A percentile compares a stretch with the other conserved stretches of the same genome.
These are phyloP conservation scores for Lactuca sativa DNA, from an alignment of 129 eudicot species.

Conservation along the genomic window DNA sequence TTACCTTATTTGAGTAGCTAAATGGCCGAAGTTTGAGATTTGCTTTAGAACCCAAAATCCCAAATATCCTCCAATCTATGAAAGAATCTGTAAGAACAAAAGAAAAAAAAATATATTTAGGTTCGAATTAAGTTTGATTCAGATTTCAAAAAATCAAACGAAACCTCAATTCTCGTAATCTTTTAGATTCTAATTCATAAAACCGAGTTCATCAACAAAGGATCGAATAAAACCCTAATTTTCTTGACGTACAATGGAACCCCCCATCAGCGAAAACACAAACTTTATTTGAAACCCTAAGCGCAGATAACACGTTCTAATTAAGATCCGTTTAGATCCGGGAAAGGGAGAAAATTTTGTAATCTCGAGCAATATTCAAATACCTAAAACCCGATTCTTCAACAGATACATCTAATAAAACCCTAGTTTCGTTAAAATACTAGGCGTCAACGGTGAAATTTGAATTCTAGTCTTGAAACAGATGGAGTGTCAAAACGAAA, in stretches of 20 bases:
- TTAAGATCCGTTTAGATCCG: not conserved
- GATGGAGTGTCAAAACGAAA: not conserved
- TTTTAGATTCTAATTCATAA: not conserved
- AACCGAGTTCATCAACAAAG: not conserved
- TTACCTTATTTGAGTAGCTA: conserved; percentile 45
- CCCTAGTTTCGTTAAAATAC: not conserved
- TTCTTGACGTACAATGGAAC: not conserved
- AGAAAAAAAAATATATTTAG: not conserved
- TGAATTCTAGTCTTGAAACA: not conserved
- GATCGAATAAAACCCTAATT: not conserved
- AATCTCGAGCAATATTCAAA: not conserved
- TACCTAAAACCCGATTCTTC: conserved; percentile 7
- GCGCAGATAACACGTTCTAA: not conserved
- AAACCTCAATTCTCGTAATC: not conserved
- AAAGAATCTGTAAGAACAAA: conserved; percentile 30
- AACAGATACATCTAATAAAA: conserved; percentile 9
- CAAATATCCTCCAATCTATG: conserved; percentile 1
- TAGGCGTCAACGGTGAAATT: not conserved
- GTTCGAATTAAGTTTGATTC: not conserved
- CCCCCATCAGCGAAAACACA: not conserved
- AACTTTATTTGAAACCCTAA: not conserved
- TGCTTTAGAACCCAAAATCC: conserved; percentile 33
- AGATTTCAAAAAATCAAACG: not conserved
- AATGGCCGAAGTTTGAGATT: conserved; percentile 18
- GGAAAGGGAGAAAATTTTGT: not conserved